These are phyloP conservation scores for Moricandia arvensis DNA, from an alignment of 345 rosid species.

Conservation along the genomic window DNA sequence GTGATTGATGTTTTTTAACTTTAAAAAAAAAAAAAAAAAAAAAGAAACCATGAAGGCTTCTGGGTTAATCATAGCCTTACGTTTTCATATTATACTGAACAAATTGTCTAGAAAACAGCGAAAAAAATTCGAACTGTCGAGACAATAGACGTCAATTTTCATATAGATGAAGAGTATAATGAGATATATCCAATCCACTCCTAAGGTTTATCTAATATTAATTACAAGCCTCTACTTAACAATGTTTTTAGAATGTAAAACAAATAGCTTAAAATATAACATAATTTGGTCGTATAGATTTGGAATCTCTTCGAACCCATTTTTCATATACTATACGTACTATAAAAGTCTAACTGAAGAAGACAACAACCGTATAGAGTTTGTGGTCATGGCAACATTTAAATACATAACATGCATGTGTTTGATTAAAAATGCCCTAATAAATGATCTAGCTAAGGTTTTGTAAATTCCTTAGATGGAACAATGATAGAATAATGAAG, in stretches of 20 bases:
- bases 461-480: conserved; percentile 16
- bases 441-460: conserved; percentile 26
- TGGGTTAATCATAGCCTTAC: too few relatives aligned
- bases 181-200: neutral
- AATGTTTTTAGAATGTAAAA: neutral
- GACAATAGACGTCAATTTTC: neutral
- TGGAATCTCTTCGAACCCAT: conserved; percentile 8
- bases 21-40: too few relatives aligned
- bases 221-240: neutral
- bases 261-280: neutral
- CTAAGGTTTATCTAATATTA: neutral
- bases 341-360: conserved; percentile 9
- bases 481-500: conserved; percentile 30
- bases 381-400: conserved; percentile 6
- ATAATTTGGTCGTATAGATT: neutral
- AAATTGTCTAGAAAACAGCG: neutral
- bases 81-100: neutral
- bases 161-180: neutral
- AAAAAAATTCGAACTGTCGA: neutral
- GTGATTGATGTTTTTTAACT: too few relatives aligned
- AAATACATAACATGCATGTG: conserved; percentile 2
- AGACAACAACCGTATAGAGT: conserved; percentile 13
- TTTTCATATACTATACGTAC: neutral
- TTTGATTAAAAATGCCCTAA: conserved; percentile 15
- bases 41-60: too few relatives aligned